phyloP scores from a whole-genome alignment of 2,329 filamentous ascomycete species.

The Geosmithia putterillii region DNA sequence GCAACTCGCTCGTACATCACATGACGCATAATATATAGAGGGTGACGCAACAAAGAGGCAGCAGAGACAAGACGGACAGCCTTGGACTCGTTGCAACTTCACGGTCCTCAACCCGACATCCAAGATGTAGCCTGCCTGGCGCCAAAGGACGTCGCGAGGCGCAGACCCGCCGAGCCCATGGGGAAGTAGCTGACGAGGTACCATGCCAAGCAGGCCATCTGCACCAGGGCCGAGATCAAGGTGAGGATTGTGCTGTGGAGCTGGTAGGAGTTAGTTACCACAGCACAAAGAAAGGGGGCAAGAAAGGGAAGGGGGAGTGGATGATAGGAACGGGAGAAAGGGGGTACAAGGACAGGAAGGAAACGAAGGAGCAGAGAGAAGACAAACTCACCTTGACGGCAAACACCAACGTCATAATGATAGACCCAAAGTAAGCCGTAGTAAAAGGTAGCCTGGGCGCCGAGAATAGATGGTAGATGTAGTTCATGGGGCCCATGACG shows the following conservation, averaged over 20 bases:
- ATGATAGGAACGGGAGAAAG: no score
- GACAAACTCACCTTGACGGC: slow-evolving; percentile 70
- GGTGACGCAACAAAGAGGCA: background rate
- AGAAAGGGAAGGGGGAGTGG: background rate
- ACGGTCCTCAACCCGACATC: slow-evolving; percentile 56
- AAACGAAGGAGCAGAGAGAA: background rate
- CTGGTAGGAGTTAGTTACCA: slow-evolving; percentile 31
- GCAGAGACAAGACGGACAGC: background rate
- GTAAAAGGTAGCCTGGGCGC: slow-evolving; percentile 82
- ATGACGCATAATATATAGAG: background rate
- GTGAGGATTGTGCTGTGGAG: slow-evolving; percentile 78
- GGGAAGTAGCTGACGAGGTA: slow-evolving; percentile 97
- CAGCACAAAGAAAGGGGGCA: background rate
- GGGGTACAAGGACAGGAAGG: no score
- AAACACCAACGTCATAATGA: slow-evolving; percentile 81
- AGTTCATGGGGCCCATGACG: slow-evolving; percentile 81
- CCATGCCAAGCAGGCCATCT: slow-evolving; percentile 76
- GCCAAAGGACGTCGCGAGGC: slow-evolving; percentile 77
- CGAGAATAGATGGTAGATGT: slow-evolving; percentile 74
- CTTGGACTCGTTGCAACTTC: background rate
- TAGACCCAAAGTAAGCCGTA: slow-evolving; percentile 87
- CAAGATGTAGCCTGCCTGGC: slow-evolving; percentile 74
- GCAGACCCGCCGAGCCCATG: slow-evolving; percentile 82
- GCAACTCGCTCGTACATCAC: background rate
- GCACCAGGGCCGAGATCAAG: slow-evolving; percentile 69